A percentile compares a stretch with the other conserved stretches of the same genome.
Conservation (phyloP, 2,329 filamentous ascomycete species). For the Pseudogymnoascus sp. region DNA sequence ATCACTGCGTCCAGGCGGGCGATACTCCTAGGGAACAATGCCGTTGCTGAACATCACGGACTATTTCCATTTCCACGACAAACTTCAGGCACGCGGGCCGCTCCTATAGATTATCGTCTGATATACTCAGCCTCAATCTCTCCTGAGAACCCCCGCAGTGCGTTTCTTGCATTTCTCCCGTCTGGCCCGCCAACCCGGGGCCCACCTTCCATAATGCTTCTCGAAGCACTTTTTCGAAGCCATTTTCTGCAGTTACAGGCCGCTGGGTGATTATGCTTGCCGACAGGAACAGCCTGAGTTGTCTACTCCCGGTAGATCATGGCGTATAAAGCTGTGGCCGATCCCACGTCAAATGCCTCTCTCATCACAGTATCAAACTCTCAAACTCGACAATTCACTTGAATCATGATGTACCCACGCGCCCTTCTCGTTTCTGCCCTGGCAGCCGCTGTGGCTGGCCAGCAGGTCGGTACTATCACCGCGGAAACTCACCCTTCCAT, state of each 20-base stretch:
- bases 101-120: not conserved
- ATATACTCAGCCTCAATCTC: not conserved
- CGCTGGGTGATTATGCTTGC: not conserved
- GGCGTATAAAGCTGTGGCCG: not conserved
- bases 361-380: slow-evolving; percentile 1
- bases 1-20: not conserved
- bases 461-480: slow-evolving; percentile 39
- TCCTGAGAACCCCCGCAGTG: not conserved
- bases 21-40: not conserved
- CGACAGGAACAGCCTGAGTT: slow-evolving; percentile 4
- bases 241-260: not conserved
- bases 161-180: not conserved
- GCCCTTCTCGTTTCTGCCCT: slow-evolving; percentile 26
- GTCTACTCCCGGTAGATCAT: not conserved
- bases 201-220: not conserved
- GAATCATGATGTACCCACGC: not conserved
- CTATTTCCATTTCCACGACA: not conserved
- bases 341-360: not conserved
- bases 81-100: not conserved
- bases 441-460: slow-evolving; percentile 35
- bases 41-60: not conserved
- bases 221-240: not conserved
- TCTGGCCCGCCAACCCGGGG: not conserved
- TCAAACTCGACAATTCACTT: not conserved
- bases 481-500: slow-evolving; percentile 44